Evolutionary conservation across 352 stramenopile genomes (phyloP), one percentile per base, ranked within the genome.

Genomic region (Phytophthora kernoviae): DNA sequence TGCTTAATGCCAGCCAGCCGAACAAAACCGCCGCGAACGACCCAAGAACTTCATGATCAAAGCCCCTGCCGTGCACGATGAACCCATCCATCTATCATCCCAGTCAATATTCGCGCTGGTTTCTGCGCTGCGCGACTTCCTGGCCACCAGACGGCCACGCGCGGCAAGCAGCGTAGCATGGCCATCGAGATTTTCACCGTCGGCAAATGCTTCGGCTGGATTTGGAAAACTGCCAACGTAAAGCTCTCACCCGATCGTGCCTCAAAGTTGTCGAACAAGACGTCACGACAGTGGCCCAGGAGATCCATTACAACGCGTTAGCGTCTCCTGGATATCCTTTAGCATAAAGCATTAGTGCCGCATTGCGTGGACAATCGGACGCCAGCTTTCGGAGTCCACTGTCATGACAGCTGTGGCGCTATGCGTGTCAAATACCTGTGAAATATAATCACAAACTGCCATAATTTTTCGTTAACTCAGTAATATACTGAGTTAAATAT

Each of bases 341-440:
- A 41, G 30, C 39, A 39, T 22, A 51, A n/a, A 20, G 27, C 15
- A 17, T 42, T 44, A 48, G 42, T 39, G 9, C 39, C 15, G 39
- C 39, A 15, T 44, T 33, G 17, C 41, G 41, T 33, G 11, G 22
- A n/a, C n/a, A n/a, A n/a, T n/a, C n/a, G n/a, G n/a, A 22, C 37
- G 34, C 15, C 27, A 30, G 3, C 24, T 3, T 30, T 30, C 24
- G 24, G 26, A 14, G 37, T 42, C 62, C 56, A 70, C 62, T 65
- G 20, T 70, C 12, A 22, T 66, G 62, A 70, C 56, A 70, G 10
- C 43, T 52, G 62, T 65, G 55, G 62, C 32, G 47, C 50, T 37
- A 24, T n/a, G 46, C n/a, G n/a, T 57, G 47, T 44, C 64, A 65
- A 48, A 7, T 48, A 8, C 47, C 55, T 65, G 36, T 48, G 26